A percentile compares a stretch with the other conserved stretches of the same genome.
Conservation (phyloP, 805 yeast species). For the Teunomyces aglyptinius region DNA sequence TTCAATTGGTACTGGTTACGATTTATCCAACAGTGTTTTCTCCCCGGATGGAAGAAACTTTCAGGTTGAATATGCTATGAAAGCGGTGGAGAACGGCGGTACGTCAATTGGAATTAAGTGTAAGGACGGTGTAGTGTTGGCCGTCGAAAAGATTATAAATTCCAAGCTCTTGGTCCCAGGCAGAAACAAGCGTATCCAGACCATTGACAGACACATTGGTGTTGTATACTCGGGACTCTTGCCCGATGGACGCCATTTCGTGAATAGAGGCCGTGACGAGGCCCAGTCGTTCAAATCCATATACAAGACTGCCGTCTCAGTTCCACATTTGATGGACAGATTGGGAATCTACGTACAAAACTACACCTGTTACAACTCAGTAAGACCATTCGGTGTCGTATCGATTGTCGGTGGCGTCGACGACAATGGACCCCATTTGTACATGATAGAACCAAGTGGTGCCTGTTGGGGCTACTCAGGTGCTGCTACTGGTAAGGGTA, state of each 20-base stretch:
- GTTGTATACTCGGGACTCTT: constrained; percentile 92
- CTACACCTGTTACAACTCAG: constrained; percentile 92
- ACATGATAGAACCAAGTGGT: constrained; percentile 98
- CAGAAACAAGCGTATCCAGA: constrained; percentile 86
- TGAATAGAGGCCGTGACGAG: constrained; percentile 89
- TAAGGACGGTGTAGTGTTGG: constrained; percentile 92
- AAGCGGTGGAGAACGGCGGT: constrained; percentile 97
- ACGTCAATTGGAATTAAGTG: constrained; percentile 92
- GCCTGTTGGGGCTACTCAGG: constrained; percentile 96
- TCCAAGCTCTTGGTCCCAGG: constrained; percentile 88
- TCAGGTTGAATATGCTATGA: constrained; percentile 96
- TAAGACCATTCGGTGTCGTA: constrained; percentile 94
- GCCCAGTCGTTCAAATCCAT: constrained; percentile 72
- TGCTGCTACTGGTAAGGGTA: constrained; percentile 97
- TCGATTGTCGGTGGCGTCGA: constrained; percentile 94
- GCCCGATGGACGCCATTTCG: constrained; percentile 96
- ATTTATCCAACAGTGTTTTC: constrained; percentile 93
- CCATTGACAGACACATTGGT: constrained; percentile 91
- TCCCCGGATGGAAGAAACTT: constrained; percentile 92
- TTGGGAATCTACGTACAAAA: constrained; percentile 92
- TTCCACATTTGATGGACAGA: constrained; percentile 81
- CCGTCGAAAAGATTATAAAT: constrained; percentile 88
- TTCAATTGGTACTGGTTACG: constrained; percentile 98
- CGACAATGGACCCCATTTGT: constrained; percentile 84
- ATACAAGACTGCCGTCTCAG: constrained; percentile 73